Base-by-base conservation (phyloP, 2,329 filamentous ascomycete species). In the Claviceps cyperi region DNA sequence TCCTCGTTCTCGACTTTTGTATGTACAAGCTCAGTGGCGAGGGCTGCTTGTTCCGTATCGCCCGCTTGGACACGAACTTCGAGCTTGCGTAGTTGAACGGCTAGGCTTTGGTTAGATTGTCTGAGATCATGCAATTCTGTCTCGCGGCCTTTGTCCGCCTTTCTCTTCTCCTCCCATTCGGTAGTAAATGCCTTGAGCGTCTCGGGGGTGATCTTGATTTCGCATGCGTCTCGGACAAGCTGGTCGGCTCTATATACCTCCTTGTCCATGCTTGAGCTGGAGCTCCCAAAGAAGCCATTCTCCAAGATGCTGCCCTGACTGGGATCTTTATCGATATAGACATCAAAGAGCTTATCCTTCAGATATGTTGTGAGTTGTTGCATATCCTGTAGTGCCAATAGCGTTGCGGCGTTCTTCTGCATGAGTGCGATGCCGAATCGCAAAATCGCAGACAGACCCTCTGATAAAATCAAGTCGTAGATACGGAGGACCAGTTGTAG, bases 361-460 rank as follows among this genome's bases (percentile, higher is more conserved):
- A 98, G 73, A 68, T 94, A 96, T 3, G 78, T 85, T 0, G 89
- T 95, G 46, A 98, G 75, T 41, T 86, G 80, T 46, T 82, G 76
- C 89, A 98, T 97, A 61, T 97, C 92, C 41, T 85, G 84, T 77
- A 97, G 91, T 21, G 69, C 78, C 38, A 97, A 75, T 5, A 98
- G 70, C 0, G 83, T 75, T 21, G 82, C 69, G 0, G 85, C 78
- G 63, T 98, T 98, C 69, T 94, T 94, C 60, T 92, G 87, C 88
- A 98, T 97, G 48, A 98, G 75, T 3, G 92, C 88, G 56, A 97
- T 83, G 49, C 90, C 91, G 58, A 98, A 98, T 58, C 91, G 91
- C 48, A 98, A 72, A 57, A 98, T 92, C 0, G 92, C 92, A 49
- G 89, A 86, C 15, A 98, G 74, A 2, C 94, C 92, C 66, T 97